phyloP scores from a whole-genome alignment of 2,329 filamentous ascomycete species.

The Cladophialophora immunda region DNA sequence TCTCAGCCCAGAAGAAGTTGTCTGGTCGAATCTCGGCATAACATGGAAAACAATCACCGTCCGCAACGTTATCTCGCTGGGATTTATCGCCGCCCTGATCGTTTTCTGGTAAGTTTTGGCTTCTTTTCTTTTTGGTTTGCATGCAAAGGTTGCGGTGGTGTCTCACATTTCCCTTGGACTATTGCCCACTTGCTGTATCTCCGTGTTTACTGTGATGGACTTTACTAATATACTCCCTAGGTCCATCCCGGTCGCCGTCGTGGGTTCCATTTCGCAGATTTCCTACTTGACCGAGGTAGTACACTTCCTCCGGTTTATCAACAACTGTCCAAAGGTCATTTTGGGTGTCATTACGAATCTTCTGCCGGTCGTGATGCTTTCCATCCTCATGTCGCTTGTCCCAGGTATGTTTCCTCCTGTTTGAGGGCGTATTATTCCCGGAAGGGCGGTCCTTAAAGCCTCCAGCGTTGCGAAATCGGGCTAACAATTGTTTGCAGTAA shows the following conservation, averaged over 20 bases:
- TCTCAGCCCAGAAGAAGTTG: constrained; percentile 79
- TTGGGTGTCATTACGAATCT: constrained; percentile 86
- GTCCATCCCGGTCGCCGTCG: constrained; percentile 75
- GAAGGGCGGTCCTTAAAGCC: not conserved
- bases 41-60: constrained; percentile 86
- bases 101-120: constrained; percentile 73
- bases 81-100: constrained; percentile 78
- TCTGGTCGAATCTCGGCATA: constrained; percentile 86
- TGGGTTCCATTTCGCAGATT: constrained; percentile 88
- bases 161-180: not conserved
- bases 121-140: not conserved
- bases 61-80: constrained; percentile 72
- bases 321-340: constrained; percentile 73
- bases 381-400: constrained; percentile 85
- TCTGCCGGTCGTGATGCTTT: constrained; percentile 78
- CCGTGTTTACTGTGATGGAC: not conserved
- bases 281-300: constrained; percentile 68
- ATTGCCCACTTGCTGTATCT: not conserved
- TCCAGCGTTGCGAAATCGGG: not conserved
- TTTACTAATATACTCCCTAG: not conserved
- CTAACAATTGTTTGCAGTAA: constrained; percentile 50
- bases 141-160: no score
- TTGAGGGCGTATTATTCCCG: not conserved
- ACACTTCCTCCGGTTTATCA: constrained; percentile 76
- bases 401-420: constrained; percentile 53